phyloP scores from a whole-genome alignment of 768 basidiomycete species.

The Tylopilus sp. region DNA sequence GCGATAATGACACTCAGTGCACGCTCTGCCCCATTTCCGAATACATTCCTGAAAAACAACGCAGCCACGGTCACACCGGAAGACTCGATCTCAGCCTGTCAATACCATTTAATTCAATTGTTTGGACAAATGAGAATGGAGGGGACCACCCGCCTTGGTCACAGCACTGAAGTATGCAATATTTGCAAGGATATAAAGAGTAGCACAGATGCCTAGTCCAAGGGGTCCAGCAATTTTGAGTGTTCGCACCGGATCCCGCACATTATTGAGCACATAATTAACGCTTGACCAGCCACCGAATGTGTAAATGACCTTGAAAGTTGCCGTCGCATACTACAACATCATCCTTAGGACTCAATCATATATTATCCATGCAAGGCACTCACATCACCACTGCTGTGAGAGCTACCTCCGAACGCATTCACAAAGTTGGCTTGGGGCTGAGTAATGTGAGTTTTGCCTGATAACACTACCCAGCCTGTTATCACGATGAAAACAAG shows the following conservation, averaged over 20 bases:
- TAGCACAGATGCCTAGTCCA: slow-evolving; percentile 50
- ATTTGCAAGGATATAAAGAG: slow-evolving; percentile 54
- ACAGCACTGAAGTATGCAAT: slow-evolving; percentile 51
- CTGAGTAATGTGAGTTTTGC: slow-evolving; percentile 52
- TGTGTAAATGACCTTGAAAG: slow-evolving; percentile 55
- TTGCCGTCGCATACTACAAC: slow-evolving; percentile 55
- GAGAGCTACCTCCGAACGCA: slow-evolving; percentile 53
- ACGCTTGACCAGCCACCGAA: slow-evolving; percentile 56
- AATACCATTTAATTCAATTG: neutral
- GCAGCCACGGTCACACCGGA: slow-evolving; percentile 55
- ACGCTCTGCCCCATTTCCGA: slow-evolving; percentile 48
- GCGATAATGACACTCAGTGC: slow-evolving; percentile 56
- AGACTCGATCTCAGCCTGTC: slow-evolving; percentile 42
- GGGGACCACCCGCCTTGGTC: slow-evolving; percentile 12
- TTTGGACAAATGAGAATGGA: neutral
- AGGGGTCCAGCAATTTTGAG: slow-evolving; percentile 61
- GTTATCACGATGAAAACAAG: slow-evolving; percentile 54
- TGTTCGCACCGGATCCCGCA: slow-evolving; percentile 56
- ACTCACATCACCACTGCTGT: slow-evolving; percentile 46
- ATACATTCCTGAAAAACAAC: slow-evolving; percentile 58
- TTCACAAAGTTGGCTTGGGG: slow-evolving; percentile 56
- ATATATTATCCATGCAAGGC: neutral
- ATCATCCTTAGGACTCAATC: neutral
- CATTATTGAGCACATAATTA: slow-evolving; percentile 57
- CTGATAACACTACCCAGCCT: slow-evolving; percentile 60